These are phyloP conservation scores for Paxillus rubicundulus DNA, from an alignment of 768 basidiomycete species.

Conservation along the genomic window DNA sequence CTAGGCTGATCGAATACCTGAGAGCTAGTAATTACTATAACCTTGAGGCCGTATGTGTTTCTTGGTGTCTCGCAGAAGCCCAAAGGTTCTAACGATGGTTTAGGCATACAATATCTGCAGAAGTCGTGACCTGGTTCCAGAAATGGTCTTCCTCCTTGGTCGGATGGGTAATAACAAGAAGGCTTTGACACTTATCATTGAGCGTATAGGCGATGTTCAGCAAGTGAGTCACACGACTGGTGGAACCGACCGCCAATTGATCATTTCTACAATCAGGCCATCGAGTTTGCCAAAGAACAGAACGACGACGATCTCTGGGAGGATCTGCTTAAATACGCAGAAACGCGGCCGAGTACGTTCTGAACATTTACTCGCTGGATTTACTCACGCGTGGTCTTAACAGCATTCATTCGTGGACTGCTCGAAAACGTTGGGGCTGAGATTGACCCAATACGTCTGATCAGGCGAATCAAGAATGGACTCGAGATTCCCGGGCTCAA, in stretches of 20 bases:
- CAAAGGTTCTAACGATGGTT: not conserved
- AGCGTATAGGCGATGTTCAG: constrained; percentile 89
- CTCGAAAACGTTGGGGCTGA: constrained; percentile 96
- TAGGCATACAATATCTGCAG: constrained; percentile 88
- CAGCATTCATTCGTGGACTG: constrained; percentile 91
- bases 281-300: constrained; percentile 98
- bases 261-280: constrained; percentile 54
- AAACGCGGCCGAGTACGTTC: constrained; percentile 78
- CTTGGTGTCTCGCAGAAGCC: not conserved
- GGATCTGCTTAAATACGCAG: constrained; percentile 90
- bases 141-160: constrained; percentile 97
- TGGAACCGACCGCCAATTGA: constrained; percentile 1
- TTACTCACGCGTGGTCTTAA: not conserved
- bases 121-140: constrained; percentile 81
- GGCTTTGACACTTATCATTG: constrained; percentile 91
- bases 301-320: constrained; percentile 98
- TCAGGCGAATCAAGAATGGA: constrained; percentile 93
- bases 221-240: constrained; percentile 49
- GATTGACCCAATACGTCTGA: constrained; percentile 91
- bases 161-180: constrained; percentile 98
- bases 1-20: constrained; percentile 84
- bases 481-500: constrained; percentile 95
- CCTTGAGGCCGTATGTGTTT: constrained; percentile 64
- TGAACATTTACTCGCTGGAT: not conserved
- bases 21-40: constrained; percentile 90